A percentile compares a stretch with the other conserved stretches of the same genome.
phyloP scores from a whole-genome alignment of 805 yeast species.

The Scheffersomyces ergatensis region DNA sequence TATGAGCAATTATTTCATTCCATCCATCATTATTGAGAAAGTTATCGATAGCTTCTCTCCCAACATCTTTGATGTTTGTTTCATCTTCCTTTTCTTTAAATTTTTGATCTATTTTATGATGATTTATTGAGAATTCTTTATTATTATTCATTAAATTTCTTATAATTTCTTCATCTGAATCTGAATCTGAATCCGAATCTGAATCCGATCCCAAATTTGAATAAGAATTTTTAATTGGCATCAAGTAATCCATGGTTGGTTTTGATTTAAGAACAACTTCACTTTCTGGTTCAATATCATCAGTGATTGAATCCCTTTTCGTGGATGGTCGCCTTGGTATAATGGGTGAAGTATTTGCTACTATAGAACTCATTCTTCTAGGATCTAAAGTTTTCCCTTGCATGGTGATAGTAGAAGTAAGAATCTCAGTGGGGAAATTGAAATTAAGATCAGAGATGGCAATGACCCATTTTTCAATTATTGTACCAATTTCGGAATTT shows the following conservation, averaged over 20 bases:
- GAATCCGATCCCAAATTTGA: slow-evolving; percentile 1
- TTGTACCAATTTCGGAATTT: slow-evolving; percentile 24
- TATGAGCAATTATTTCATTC: slow-evolving; percentile 12
- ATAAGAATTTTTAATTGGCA: too few relatives aligned
- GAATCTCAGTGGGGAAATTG: slow-evolving; percentile 30
- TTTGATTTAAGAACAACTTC: too few relatives aligned
- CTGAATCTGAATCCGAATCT: slow-evolving; percentile 16
- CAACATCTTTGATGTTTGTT: slow-evolving; percentile 14
- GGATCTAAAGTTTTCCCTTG: background rate
- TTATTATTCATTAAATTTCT: background rate
- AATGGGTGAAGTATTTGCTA: too few relatives aligned
- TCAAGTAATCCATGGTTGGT: too few relatives aligned
- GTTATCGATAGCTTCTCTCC: slow-evolving; percentile 17
- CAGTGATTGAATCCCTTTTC: too few relatives aligned
- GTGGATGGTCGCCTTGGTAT: too few relatives aligned
- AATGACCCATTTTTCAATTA: slow-evolving; percentile 44
- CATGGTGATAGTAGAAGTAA: slow-evolving; percentile 31
- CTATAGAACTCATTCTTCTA: background rate
- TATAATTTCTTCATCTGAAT: slow-evolving; percentile 21
- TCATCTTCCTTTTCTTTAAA: background rate
- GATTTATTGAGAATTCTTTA: background rate
- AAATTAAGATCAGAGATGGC: slow-evolving; percentile 33
- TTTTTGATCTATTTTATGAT: background rate
- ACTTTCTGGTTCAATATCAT: too few relatives aligned
- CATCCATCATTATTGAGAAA: slow-evolving; percentile 1